phyloP scores from a whole-genome alignment of 768 basidiomycete genomes.

The Vararia minispora region DNA sequence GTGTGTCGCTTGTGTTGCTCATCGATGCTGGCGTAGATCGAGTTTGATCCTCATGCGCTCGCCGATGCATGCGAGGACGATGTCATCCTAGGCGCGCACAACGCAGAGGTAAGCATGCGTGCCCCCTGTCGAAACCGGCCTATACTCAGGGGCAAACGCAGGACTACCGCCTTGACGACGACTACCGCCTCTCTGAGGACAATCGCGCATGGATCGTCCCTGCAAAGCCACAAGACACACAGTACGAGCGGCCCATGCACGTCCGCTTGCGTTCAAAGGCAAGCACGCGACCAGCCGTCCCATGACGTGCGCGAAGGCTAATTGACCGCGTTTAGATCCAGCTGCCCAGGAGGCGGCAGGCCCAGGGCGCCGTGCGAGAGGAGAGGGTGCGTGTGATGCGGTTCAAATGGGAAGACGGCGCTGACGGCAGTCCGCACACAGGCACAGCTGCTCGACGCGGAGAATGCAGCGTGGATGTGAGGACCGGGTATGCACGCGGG shows the following conservation, averaged over 20 bases:
- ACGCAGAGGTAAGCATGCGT: too few species aligned
- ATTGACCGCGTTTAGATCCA: too few species aligned
- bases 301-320: too few species aligned
- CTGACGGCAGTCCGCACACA: neutral
- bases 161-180: neutral
- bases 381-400: neutral
- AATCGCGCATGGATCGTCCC: slow-evolving; percentile 5
- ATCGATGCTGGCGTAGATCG: slow-evolving; percentile 9
- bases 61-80: neutral
- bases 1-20: neutral
- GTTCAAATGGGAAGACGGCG: neutral
- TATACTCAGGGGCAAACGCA: neutral
- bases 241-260: neutral
- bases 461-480: slow-evolving; percentile 16
- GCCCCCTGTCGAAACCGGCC: neutral
- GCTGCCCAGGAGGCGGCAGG: too few species aligned
- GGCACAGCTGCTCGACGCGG: slow-evolving; percentile 7
- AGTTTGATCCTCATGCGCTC: slow-evolving; percentile 14
- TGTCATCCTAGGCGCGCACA: too few species aligned
- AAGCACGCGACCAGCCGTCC: neutral
- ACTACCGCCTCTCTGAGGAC: slow-evolving; percentile 2
- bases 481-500: too few species aligned
- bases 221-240: neutral
- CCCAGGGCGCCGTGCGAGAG: neutral
- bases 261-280: neutral